A percentile compares a stretch with the other conserved stretches of the same genome.
Conservation (phyloP, 2,329 filamentous ascomycete species). For the Fusarium anthophilum region DNA sequence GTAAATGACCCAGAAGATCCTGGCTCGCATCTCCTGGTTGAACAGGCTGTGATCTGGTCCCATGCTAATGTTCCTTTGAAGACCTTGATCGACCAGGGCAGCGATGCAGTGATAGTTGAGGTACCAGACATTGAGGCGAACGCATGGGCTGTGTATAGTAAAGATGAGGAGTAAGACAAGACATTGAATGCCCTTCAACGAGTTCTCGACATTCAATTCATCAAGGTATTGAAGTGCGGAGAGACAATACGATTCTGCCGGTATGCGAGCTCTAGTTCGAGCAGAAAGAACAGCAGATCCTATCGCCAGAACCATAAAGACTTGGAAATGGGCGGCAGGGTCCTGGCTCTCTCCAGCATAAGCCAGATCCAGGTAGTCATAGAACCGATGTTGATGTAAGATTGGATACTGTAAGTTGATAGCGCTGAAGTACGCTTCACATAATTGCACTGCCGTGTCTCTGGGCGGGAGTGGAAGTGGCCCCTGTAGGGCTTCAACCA, state of each 20-base stretch:
- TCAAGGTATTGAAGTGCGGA: constrained; percentile 58
- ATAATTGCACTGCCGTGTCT: constrained; percentile 53
- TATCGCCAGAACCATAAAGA: constrained; percentile 64
- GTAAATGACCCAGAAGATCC: constrained; percentile 65
- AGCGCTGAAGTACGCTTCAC: constrained; percentile 57
- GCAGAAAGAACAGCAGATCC: constrained; percentile 56
- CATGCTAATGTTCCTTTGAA: constrained; percentile 59
- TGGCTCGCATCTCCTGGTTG: constrained; percentile 63
- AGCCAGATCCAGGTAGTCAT: constrained; percentile 50
- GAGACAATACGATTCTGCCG: constrained; percentile 59
- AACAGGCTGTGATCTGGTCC: constrained; percentile 55
- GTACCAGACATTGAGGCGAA: constrained; percentile 62
- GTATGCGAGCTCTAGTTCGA: constrained; percentile 54
- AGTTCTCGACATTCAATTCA: constrained; percentile 58
- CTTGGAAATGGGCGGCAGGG: constrained; percentile 54
- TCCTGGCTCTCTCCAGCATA: constrained; percentile 45
- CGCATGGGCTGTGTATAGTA: constrained; percentile 59
- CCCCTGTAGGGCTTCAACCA: constrained; percentile 47
- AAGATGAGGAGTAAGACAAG: constrained; percentile 58
- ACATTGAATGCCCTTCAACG: constrained; percentile 59
- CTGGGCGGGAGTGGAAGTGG: constrained; percentile 44
- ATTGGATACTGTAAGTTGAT: constrained; percentile 61
- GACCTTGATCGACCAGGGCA: constrained; percentile 59
- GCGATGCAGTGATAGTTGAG: constrained; percentile 65
- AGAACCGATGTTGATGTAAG: constrained; percentile 56